These are phyloP conservation scores for Strigomonas culicis DNA, from an alignment of 208 protist species.

Conservation along the genomic window DNA sequence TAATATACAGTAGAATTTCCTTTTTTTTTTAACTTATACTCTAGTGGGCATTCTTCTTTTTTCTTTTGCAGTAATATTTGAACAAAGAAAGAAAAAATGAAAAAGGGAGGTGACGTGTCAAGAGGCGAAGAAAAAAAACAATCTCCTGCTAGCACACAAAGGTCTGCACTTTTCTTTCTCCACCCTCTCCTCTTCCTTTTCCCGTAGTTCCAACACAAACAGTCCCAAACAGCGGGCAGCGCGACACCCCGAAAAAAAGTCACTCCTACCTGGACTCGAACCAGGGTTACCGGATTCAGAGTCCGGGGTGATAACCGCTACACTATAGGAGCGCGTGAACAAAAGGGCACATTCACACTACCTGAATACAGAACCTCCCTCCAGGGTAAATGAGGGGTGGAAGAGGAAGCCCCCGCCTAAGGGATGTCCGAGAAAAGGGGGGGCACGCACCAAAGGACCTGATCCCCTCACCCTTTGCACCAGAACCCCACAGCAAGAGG, in stretches of 20 bases:
- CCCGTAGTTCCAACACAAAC: too few species aligned
- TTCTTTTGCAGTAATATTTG: slow-evolving; percentile 6
- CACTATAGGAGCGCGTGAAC: slow-evolving; percentile 91
- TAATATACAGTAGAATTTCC: neutral
- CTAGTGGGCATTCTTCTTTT: neutral
- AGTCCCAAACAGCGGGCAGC: too few species aligned
- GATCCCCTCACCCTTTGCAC: too few species aligned
- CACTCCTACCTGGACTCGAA: slow-evolving; percentile 91
- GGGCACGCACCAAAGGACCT: too few species aligned
- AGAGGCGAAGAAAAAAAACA: slow-evolving; percentile 12
- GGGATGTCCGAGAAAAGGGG: too few species aligned
- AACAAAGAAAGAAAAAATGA: slow-evolving; percentile 14
- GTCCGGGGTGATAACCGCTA: slow-evolving; percentile 92
- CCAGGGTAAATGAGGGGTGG: too few species aligned
- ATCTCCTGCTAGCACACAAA: neutral
- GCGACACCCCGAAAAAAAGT: too few species aligned
- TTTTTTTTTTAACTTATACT: neutral
- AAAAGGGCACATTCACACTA: too few species aligned
- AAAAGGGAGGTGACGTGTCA: slow-evolving; percentile 6
- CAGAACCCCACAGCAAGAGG: too few species aligned
- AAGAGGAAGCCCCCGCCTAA: too few species aligned
- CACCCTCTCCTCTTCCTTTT: too few species aligned
- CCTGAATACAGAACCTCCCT: too few species aligned
- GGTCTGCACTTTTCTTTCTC: neutral
- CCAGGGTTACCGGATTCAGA: slow-evolving; percentile 92